phyloP scores from a whole-genome alignment of 2,329 filamentous ascomycete species.

The Alternaria rosae region DNA sequence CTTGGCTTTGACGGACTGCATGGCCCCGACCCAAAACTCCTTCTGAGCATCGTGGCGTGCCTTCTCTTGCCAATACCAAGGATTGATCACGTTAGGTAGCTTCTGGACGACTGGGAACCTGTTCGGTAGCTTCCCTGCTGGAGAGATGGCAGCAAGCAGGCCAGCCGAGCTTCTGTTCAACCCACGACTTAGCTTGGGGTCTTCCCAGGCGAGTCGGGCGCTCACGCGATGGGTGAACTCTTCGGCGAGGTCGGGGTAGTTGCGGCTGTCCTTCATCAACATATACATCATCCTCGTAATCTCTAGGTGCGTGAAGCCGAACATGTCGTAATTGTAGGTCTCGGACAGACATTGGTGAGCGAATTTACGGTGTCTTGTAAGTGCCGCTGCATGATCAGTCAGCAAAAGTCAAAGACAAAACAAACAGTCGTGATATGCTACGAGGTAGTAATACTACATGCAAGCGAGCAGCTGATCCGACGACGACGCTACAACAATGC shows the following conservation, averaged over 20 bases:
- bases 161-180: constrained; percentile 7
- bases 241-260: constrained; percentile 3
- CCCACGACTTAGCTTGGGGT: neutral
- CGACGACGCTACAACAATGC: no score
- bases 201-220: constrained; percentile 9
- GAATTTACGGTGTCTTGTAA: constrained; percentile 5
- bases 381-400: neutral
- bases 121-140: constrained; percentile 1
- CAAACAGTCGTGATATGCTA: no score
- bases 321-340: constrained; percentile 10
- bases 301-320: constrained; percentile 5
- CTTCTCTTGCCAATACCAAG: constrained; percentile 8
- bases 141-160: neutral
- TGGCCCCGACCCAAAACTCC: constrained; percentile 5
- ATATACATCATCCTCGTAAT: constrained; percentile 8
- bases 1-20: constrained; percentile 6
- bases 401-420: no score
- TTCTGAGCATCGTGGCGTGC: neutral
- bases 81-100: neutral
- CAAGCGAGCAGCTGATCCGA: no score
- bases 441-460: no score
- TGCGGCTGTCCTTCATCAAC: constrained; percentile 5
- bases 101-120: neutral
- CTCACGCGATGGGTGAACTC: constrained; percentile 6
- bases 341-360: constrained; percentile 3